Conservation (phyloP, 352 stramenopile species). For the Pythium chondricola region DNA sequence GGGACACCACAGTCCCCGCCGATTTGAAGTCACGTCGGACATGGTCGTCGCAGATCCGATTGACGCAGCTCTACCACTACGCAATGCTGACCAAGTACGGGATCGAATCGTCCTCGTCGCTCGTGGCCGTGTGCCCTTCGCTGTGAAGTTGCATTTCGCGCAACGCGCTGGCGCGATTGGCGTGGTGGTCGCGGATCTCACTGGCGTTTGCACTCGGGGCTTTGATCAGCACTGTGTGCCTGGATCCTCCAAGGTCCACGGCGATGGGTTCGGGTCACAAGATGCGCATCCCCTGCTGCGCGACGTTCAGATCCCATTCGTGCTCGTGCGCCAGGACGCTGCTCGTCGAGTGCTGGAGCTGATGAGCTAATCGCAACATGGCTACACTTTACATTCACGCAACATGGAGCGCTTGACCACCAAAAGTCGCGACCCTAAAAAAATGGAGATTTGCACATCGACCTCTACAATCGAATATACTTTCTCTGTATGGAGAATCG, state of each 20-base stretch:
- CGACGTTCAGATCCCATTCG: constrained; percentile 52
- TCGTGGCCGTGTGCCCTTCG: constrained; percentile 45
- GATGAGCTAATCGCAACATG: constrained; percentile 7
- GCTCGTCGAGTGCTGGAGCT: constrained; percentile 29
- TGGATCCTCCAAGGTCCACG: constrained; percentile 32
- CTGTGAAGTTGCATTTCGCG: constrained; percentile 62
- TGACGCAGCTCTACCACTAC: constrained; percentile 41
- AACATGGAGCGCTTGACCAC: constrained; percentile 5
- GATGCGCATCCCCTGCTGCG: constrained; percentile 53
- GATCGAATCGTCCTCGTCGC: constrained; percentile 55
- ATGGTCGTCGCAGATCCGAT: constrained; percentile 56
- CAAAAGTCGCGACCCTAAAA: constrained; percentile 16
- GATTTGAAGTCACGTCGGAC: constrained; percentile 65
- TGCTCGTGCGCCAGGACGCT: constrained; percentile 33
- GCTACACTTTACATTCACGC: constrained; percentile 22
- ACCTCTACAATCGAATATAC: constrained; percentile 4
- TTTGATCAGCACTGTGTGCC: constrained; percentile 75
- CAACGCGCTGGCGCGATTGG: constrained; percentile 61
- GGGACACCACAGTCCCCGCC: constrained; percentile 53
- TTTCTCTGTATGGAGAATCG: background rate
- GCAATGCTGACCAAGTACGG: constrained; percentile 38
- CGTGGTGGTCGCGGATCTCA: constrained; percentile 51
- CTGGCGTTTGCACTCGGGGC: constrained; percentile 28
- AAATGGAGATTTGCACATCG: constrained; percentile 5
- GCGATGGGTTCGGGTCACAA: constrained; percentile 51